These are phyloP conservation scores for Kalaharituber pfeilii DNA, from an alignment of 2,329 filamentous ascomycete genomes.

Conservation along the genomic window DNA sequence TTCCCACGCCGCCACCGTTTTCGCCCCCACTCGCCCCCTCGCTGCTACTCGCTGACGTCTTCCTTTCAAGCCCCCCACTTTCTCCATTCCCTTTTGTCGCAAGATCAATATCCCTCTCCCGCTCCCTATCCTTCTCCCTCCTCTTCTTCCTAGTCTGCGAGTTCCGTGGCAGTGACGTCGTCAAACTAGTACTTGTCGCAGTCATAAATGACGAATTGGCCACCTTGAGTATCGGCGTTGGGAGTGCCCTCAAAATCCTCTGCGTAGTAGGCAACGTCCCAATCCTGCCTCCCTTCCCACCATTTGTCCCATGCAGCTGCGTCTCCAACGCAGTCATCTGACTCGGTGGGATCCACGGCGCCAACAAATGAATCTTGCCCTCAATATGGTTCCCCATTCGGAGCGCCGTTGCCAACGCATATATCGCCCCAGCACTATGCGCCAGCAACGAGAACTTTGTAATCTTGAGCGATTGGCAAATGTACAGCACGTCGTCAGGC, in stretches of 20 bases:
- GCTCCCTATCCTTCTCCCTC: background rate
- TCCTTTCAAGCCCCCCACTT: background rate
- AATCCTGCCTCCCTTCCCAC: constrained; percentile 26
- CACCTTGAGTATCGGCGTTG: constrained; percentile 77
- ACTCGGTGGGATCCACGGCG: constrained; percentile 93
- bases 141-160: background rate
- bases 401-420: constrained; percentile 82
- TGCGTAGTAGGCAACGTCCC: constrained; percentile 64
- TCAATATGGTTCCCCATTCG: constrained; percentile 93
- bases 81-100: background rate
- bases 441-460: constrained; percentile 92
- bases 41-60: background rate
- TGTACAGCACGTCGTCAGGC: constrained; percentile 85
- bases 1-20: background rate
- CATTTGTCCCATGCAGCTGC: constrained; percentile 59
- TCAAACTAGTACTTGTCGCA: constrained; percentile 72
- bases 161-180: constrained; percentile 40
- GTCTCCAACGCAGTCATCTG: constrained; percentile 59
- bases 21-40: background rate
- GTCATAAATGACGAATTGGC: constrained; percentile 94
- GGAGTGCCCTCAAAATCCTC: constrained; percentile 72
- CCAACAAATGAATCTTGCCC: constrained; percentile 80
- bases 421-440: constrained; percentile 94
- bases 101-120: background rate
- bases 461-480: constrained; percentile 81